Base-by-base conservation (phyloP, 73 alveolate species). In the Symbiodinium natans region DNA sequence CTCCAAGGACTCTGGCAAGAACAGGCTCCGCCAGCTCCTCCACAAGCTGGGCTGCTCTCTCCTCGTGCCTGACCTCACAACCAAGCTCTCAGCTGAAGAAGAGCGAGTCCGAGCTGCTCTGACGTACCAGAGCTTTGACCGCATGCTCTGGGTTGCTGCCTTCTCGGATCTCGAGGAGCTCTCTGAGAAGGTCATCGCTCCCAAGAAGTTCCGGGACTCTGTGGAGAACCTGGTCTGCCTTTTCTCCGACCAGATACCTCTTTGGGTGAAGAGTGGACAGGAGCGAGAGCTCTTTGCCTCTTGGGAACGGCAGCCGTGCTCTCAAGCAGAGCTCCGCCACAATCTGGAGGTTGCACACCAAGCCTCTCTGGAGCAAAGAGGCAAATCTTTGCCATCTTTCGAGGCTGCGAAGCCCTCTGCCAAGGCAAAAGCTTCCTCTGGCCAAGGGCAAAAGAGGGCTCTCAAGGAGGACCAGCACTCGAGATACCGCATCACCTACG, bases 171-270 rank as follows among this genome's bases (percentile, higher is more conserved):
- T 75, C 21, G 41, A 15, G 36, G 42, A 11, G 1, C 86, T 75
- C 48, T 15, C 41, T 8, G 48, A 75, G 13, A 17, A 21, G 15
- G 86, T 75, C 15, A 21, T n/a, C 15, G 33, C 31, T 31, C 36
- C 86, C 36, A 25, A 27, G 29, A 11, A 9, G 6, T 75, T 75
- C 86, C 42, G 85, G 10, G 46, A 74, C 46, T 4, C 8, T 74
- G 85, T 74, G 42, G 36, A 31, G 48, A 15, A 17, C 36, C 15
- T 75, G 86, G 86, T 34, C 11, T 9, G 31, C 27, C 48, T 13
- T 7, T 75, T 75, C 25, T n/a, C 48, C 10, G 86, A 75, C 29
- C 86, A 75, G 86, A 75, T 75, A n/a, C 86, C 86, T 27, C 86
- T 75, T 5, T 75, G 86, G 86, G 46, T 75, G 48, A 75, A 75